phyloP scores from a whole-genome alignment of 768 basidiomycete species.

The Auricularia cornea region DNA sequence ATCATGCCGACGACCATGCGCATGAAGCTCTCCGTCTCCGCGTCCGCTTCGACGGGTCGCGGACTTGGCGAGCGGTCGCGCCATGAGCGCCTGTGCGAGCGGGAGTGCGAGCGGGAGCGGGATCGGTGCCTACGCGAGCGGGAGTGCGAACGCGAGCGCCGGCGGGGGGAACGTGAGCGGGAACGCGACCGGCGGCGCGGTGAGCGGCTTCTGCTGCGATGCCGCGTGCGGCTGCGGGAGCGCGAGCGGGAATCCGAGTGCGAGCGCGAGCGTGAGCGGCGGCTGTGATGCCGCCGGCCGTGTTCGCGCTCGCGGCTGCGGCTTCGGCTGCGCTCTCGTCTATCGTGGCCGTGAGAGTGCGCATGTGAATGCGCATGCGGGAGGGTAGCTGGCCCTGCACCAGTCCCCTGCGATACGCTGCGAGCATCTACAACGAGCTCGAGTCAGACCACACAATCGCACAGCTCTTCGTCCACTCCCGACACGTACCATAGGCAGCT shows the following conservation, averaged over 20 bases:
- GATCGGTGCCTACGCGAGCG: slow-evolving; percentile 24
- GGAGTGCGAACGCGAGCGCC: slow-evolving; percentile 33
- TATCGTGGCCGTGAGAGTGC: not conserved
- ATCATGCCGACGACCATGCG: slow-evolving; percentile 80
- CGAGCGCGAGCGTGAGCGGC: not conserved
- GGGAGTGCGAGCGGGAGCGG: slow-evolving; percentile 10
- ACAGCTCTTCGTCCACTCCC: too few species aligned
- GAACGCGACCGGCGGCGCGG: slow-evolving; percentile 9
- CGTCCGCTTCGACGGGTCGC: slow-evolving; percentile 47
- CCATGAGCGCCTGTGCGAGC: not conserved
- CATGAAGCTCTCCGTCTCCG: slow-evolving; percentile 78
- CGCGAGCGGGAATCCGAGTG: slow-evolving; percentile 34
- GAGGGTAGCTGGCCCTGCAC: too few species aligned
- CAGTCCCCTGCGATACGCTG: too few species aligned
- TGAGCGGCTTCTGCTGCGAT: slow-evolving; percentile 11
- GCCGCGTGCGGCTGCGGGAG: slow-evolving; percentile 42
- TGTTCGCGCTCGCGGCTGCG: not conserved
- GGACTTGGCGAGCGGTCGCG: slow-evolving; percentile 11
- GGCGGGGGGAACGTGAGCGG: slow-evolving; percentile 33
- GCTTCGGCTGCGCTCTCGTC: not conserved
- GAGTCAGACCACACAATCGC: too few species aligned
- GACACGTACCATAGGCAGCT: slow-evolving; percentile 61
- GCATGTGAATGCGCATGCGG: too few species aligned
- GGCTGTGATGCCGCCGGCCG: not conserved
- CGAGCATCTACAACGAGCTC: too few species aligned